phyloP scores from a whole-genome alignment of 75 land plant species.

The Ceratopteris richardii region DNA sequence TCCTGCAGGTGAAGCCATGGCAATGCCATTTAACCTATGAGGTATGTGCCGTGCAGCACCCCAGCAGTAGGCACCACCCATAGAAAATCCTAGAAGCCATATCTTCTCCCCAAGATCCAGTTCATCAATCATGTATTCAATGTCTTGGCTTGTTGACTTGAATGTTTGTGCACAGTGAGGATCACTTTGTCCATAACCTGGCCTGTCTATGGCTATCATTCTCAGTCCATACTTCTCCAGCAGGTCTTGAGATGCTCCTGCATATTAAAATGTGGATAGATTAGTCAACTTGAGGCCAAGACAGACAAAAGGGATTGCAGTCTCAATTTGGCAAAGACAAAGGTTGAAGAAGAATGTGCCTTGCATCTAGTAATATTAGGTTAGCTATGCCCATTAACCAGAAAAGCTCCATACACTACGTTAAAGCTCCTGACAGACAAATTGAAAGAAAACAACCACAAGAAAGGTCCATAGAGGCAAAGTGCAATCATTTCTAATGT shows the following conservation, averaged over 20 bases:
- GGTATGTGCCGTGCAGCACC: constrained; percentile 31
- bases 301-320: background rate
- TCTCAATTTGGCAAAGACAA: too few species aligned
- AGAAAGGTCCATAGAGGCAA: too few species aligned
- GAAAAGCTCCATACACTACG: too few species aligned
- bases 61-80: constrained; percentile 32
- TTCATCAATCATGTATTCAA: constrained; percentile 21
- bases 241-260: constrained; percentile 20
- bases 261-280: background rate
- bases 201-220: constrained; percentile 27
- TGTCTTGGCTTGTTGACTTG: constrained; percentile 11
- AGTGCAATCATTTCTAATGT: too few species aligned
- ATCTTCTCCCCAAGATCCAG: constrained; percentile 24
- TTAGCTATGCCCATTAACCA: too few species aligned
- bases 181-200: constrained; percentile 29
- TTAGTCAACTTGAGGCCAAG: too few species aligned
- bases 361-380: too few species aligned
- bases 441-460: too few species aligned
- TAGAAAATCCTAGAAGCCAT: constrained; percentile 26
- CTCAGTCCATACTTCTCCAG: constrained; percentile 24
- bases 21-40: constrained; percentile 22
- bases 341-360: too few species aligned
- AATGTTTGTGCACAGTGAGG: constrained; percentile 19
- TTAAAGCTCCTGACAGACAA: too few species aligned
- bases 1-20: constrained; percentile 27